phyloP scores from a whole-genome alignment of 805 yeast genomes.

The Starmerella floricola region DNA sequence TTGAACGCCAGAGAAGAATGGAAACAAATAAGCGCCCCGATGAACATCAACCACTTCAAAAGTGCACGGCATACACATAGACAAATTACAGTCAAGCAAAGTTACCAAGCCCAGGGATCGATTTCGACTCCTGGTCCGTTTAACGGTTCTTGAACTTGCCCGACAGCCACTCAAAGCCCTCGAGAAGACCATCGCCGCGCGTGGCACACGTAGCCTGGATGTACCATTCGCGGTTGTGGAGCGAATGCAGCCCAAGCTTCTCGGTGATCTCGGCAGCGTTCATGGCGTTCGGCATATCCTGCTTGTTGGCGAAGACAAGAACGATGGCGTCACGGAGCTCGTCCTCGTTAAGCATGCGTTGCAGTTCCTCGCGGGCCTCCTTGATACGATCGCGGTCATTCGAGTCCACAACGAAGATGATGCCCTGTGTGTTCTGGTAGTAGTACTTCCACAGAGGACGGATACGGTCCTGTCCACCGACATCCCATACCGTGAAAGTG shows the following conservation, averaged over 20 bases:
- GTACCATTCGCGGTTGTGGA: slow-evolving; percentile 98
- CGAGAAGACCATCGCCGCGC: slow-evolving; percentile 96
- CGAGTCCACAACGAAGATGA: slow-evolving; percentile 93
- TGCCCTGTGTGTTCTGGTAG: slow-evolving; percentile 97
- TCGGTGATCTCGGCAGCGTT: slow-evolving; percentile 97
- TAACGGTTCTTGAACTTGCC: slow-evolving; percentile 63
- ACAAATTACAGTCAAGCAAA: neutral
- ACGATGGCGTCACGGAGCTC: slow-evolving; percentile 93
- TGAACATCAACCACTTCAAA: no score
- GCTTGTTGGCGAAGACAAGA: slow-evolving; percentile 94
- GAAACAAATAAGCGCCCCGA: no score
- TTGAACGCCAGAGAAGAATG: no score
- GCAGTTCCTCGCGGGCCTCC: slow-evolving; percentile 96
- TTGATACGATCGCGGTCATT: slow-evolving; percentile 96
- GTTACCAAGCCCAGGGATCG: no score
- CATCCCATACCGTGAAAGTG: slow-evolving; percentile 97
- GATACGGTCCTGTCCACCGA: slow-evolving; percentile 98
- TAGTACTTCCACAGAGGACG: slow-evolving; percentile 99
- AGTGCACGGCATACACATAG: neutral
- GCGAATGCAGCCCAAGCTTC: slow-evolving; percentile 89
- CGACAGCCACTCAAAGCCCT: slow-evolving; percentile 95
- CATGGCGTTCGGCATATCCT: slow-evolving; percentile 98
- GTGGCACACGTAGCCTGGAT: slow-evolving; percentile 99
- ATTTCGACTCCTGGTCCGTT: neutral
- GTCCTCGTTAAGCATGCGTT: slow-evolving; percentile 96